Evolutionary conservation across 768 basidiomycete species (phyloP), one percentile per base, ranked within the genome.

Genomic region (Royoungia palumana): DNA sequence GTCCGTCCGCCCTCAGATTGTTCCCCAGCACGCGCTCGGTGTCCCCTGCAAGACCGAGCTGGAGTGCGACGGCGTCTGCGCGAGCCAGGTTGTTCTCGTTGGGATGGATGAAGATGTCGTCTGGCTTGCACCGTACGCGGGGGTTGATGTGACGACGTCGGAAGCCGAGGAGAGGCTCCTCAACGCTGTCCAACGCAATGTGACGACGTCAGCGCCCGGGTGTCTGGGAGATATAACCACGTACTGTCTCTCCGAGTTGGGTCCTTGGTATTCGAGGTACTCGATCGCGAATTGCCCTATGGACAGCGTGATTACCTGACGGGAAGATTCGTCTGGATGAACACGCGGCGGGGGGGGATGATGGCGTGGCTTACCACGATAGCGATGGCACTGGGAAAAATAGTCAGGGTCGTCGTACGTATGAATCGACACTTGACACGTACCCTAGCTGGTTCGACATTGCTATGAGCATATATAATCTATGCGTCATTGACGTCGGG

Each of bases 361-460:
- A 35, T 16, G 30, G 22, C 11, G 4, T 21, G 9, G 25, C 62
- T 50, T 59, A 65, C 64, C 2, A 64, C 59, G 30, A 57, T 21
- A 30, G 54, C 56, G 32, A 65, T 66, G 8, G 55, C 62, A 46
- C 64, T 65, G 24, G n/a, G 32, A 38, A 32, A 11, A 22, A 2
- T 14, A 7, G 38, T 64, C 53, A 61, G 4, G 46, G 20, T 44
- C 41, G 6, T 32, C 5, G n/a, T 43, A n/a, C 24, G 22, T 19
- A 36, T 5, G 21, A 42, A 16, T 19, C 9, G 32, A 32, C 35
- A 38, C 13, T 12, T 32, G 30, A 34, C 17, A 73, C 84, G 65
- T 59, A 87, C 86, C 82, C 77, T n/a, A 80, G 47, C 46, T 86
- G 78, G 53, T 83, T 79, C 19, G 85, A 80, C 84, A 87, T 87